Evolutionary conservation across 768 basidiomycete genomes (phyloP).

Genomic region (Baorangia bicolor): DNA sequence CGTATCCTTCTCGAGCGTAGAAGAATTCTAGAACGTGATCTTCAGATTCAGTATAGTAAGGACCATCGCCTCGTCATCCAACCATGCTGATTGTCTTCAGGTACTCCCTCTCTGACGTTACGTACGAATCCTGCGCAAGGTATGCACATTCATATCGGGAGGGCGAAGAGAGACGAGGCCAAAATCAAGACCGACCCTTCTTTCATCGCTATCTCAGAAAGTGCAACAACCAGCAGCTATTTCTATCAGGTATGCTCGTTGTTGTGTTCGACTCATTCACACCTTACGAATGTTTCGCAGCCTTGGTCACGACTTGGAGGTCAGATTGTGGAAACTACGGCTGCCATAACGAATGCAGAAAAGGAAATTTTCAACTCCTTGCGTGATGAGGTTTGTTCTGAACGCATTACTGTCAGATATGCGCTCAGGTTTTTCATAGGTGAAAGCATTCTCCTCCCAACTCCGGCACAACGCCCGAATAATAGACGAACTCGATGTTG

Average conservation of each 20-base stretch:
- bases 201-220: conserved; percentile 64
- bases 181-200: conserved; percentile 45
- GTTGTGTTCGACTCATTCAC: background rate
- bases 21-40: conserved; percentile 49
- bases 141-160: conserved; percentile 71
- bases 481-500: conserved; percentile 86
- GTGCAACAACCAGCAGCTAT: conserved; percentile 62
- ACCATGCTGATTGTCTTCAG: conserved; percentile 38
- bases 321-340: conserved; percentile 57
- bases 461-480: conserved; percentile 76
- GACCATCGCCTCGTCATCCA: background rate
- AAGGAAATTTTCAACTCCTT: conserved; percentile 71
- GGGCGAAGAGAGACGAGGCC: conserved; percentile 58
- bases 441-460: conserved; percentile 51
- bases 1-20: conserved; percentile 44
- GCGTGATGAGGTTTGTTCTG: conserved; percentile 54
- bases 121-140: conserved; percentile 68
- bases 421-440: conserved; percentile 41
- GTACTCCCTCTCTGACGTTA: conserved; percentile 69
- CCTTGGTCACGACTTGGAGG: conserved; percentile 75
- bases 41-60: conserved; percentile 58
- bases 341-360: conserved; percentile 56
- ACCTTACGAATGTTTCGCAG: conserved; percentile 35
- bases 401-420: background rate
- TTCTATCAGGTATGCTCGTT: conserved; percentile 53